Evolutionary conservation across 192 early-diverging fungal genomes (phyloP).

Genomic region (Obelidium mucronatum): DNA sequence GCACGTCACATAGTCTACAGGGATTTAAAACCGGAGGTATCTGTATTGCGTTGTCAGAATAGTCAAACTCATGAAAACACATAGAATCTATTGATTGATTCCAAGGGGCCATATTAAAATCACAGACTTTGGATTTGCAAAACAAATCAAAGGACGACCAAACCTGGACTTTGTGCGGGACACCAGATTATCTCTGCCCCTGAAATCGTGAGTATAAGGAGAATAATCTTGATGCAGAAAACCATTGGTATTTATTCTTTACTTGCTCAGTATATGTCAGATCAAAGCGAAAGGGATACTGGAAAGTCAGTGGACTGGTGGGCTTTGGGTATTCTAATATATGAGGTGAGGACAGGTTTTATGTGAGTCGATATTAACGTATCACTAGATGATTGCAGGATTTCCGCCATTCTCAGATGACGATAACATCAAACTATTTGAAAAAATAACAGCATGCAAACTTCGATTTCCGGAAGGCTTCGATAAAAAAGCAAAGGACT

Average conservation of each 20-base stretch:
- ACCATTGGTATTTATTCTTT: background rate
- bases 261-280: constrained; percentile 1
- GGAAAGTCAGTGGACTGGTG: constrained; percentile 96
- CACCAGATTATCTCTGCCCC: constrained; percentile 79
- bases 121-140: constrained; percentile 90
- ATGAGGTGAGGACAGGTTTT: constrained; percentile 44
- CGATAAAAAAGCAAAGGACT: constrained; percentile 42
- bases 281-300: constrained; percentile 89
- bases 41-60: background rate
- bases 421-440: constrained; percentile 52
- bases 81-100: constrained; percentile 78
- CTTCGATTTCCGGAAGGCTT: constrained; percentile 54
- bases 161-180: constrained; percentile 87
- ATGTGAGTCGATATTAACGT: background rate
- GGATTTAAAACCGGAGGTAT: constrained; percentile 83
- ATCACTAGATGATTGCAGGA: constrained; percentile 67
- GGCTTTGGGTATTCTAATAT: constrained; percentile 90
- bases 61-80: background rate
- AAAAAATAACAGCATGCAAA: constrained; percentile 54
- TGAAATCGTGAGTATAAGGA: constrained; percentile 53
- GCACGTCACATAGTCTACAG: constrained; percentile 80
- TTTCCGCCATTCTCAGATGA: constrained; percentile 57
- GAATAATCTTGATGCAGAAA: background rate
- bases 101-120: constrained; percentile 84
- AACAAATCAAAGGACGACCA: constrained; percentile 77